Evolutionary conservation across 192 early-diverging fungal genomes (phyloP), one percentile per base, ranked within the genome.

Genomic region (Gaertneriomyces semiglobifer): DNA sequence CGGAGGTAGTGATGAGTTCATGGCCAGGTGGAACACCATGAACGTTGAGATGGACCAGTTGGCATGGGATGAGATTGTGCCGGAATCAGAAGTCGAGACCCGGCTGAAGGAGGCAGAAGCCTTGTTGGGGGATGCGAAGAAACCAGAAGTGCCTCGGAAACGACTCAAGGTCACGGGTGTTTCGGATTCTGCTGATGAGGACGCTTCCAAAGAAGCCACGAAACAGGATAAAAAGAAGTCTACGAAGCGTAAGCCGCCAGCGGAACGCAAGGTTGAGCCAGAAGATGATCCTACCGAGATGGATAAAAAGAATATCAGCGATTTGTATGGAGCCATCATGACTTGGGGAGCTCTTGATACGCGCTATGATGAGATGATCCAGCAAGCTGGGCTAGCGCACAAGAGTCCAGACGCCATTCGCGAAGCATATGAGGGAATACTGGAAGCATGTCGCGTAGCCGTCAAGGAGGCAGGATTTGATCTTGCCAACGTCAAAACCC

Each of bases 1-100:
- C 19, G 69, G 86, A 1, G 90, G 88, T n/a, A 82, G 82, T n/a
- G 90, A 91, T 44, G 98, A 96, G 66, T 99, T 99, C 73, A 76
- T 96, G 66, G 86, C 88, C 42, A 93, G 97, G 78, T 99, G 94
- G 80, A 88, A 93, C 69, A 89, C 93, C 7, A 87, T 93, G 4
- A 95, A 98, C 90, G 89, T 81, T 78, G 87, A 65, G 66, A 83
- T 70, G 84, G 85, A 60, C 69, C 83, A 66, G 59, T 73, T 94
- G 68, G 84, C 79, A 18, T 99, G 96, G 95, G 96, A 98, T 43
- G 93, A 94, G 0, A 93, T 99, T 60, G 94, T 99, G 55, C 96
- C 96, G 16, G 84, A 90, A 58, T 83, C 83, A 7, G 94, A 95
- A 62, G 84, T 91, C 18, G 79, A 86, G 58, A 73, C 84, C 41